Evolutionary conservation across 2,329 filamentous ascomycete genomes (phyloP).

Genomic region (Dryadomyces quercivorus): DNA sequence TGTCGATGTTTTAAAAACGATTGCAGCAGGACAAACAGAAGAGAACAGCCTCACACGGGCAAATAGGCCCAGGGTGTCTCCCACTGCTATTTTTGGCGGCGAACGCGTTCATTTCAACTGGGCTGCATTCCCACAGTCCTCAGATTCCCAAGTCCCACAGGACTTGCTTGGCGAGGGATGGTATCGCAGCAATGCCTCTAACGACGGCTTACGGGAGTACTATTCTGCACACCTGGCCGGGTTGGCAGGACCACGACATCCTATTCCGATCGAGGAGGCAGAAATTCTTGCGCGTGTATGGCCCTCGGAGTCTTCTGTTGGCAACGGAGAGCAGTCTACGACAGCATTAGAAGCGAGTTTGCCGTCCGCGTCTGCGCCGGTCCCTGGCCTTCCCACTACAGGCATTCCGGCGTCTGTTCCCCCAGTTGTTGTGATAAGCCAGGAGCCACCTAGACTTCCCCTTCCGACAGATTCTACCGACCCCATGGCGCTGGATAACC

Average conservation of each 20-base stretch:
- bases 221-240: conserved; percentile 51
- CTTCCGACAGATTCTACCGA: conserved; percentile 8
- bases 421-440: neutral
- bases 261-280: conserved; percentile 50
- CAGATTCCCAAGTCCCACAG: conserved; percentile 37
- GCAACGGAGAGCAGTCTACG: neutral
- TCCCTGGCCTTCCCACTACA: neutral
- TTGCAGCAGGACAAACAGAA: conserved; percentile 70
- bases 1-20: conserved; percentile 70
- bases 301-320: conserved; percentile 13
- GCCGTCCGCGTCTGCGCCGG: neutral
- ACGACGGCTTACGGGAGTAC: conserved; percentile 55
- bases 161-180: conserved; percentile 60
- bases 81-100: conserved; percentile 2
- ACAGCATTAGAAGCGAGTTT: too few relatives aligned
- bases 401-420: neutral
- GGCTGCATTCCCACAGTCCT: conserved; percentile 18
- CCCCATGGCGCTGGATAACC: conserved; percentile 21
- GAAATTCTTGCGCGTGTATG: conserved; percentile 13
- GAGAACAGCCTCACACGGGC: conserved; percentile 8
- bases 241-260: conserved; percentile 48
- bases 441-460: conserved; percentile 8
- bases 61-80: neutral
- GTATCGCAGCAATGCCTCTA: conserved; percentile 65
- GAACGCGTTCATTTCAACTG: conserved; percentile 33